A percentile compares a stretch with the other conserved stretches of the same genome.
Evolutionary conservation across 108 stramenopile genomes (phyloP).

Genomic region (Pseudonitzschia delicatissima): DNA sequence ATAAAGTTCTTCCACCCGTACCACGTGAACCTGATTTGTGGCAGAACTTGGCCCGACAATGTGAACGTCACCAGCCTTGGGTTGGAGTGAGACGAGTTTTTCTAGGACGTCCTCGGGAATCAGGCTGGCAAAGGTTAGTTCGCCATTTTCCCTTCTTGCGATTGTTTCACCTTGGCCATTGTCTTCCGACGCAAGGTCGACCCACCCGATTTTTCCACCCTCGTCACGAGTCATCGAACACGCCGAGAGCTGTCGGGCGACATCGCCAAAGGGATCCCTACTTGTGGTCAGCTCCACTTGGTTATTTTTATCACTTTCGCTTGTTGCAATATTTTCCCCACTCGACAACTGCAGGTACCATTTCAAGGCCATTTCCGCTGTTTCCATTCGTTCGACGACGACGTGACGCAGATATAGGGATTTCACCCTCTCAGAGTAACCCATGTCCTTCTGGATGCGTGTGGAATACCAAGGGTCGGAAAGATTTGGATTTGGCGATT

Average conservation of each 20-base stretch:
- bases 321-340: neutral
- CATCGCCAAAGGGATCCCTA: constrained; percentile 58
- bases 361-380: constrained; percentile 54
- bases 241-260: constrained; percentile 58
- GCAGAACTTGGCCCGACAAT: constrained; percentile 30
- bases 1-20: constrained; percentile 70
- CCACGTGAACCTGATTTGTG: constrained; percentile 46
- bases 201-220: constrained; percentile 74
- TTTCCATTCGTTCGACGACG: constrained; percentile 62
- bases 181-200: constrained; percentile 38
- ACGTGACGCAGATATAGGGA: constrained; percentile 44
- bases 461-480: constrained; percentile 36
- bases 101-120: constrained; percentile 48
- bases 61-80: constrained; percentile 70
- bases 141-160: constrained; percentile 6
- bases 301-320: constrained; percentile 1
- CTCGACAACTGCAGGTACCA: constrained; percentile 25
- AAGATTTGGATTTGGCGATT: neutral
- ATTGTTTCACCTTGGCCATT: constrained; percentile 13
- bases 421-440: constrained; percentile 19
- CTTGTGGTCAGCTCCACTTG: constrained; percentile 13
- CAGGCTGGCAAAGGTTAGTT: constrained; percentile 7
- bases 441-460: constrained; percentile 36
- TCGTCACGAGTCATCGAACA: constrained; percentile 56
- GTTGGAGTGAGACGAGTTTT: constrained; percentile 43